phyloP scores from a whole-genome alignment of 208 protist species.

The Crithidia bombi region DNA sequence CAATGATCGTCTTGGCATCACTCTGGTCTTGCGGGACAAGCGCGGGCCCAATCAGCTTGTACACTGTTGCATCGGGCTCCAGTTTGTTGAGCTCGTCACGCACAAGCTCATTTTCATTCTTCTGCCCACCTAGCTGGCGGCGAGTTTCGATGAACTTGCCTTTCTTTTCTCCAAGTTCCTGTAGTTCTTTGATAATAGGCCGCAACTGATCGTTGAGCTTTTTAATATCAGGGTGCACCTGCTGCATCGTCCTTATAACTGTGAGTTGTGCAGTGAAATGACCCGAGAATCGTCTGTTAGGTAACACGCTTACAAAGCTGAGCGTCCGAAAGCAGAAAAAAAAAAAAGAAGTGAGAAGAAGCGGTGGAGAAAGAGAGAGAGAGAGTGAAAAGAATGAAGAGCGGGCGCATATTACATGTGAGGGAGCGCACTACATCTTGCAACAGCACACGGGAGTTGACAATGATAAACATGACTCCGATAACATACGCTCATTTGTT shows the following conservation, averaged over 20 bases:
- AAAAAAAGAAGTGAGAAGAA: neutral
- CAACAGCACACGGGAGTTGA: no score
- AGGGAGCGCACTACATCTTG: no score
- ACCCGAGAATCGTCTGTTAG: no score
- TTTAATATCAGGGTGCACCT: conserved; percentile 84
- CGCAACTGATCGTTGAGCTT: conserved; percentile 78
- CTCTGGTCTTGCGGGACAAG: conserved; percentile 92
- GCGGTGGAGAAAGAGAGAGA: no score
- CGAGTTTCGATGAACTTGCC: conserved; percentile 83
- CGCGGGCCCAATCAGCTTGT: conserved; percentile 95
- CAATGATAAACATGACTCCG: no score
- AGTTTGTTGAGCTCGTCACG: conserved; percentile 92
- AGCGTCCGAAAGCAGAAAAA: neutral
- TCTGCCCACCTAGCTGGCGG: conserved; percentile 91
- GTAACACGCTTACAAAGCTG: no score
- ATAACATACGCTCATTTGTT: no score
- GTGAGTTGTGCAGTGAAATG: neutral
- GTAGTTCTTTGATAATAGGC: conserved; percentile 76
- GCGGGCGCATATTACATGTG: no score
- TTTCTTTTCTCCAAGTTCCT: conserved; percentile 88
- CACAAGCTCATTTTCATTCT: conserved; percentile 96
- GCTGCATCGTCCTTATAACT: conserved; percentile 47
- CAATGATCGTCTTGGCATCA: conserved; percentile 92
- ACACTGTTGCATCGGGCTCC: conserved; percentile 90
- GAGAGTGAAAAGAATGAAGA: no score